A percentile compares a stretch with the other conserved stretches of the same genome.
phyloP scores from a whole-genome alignment of 805 yeast species.

The Nakazawaea sp. region DNA sequence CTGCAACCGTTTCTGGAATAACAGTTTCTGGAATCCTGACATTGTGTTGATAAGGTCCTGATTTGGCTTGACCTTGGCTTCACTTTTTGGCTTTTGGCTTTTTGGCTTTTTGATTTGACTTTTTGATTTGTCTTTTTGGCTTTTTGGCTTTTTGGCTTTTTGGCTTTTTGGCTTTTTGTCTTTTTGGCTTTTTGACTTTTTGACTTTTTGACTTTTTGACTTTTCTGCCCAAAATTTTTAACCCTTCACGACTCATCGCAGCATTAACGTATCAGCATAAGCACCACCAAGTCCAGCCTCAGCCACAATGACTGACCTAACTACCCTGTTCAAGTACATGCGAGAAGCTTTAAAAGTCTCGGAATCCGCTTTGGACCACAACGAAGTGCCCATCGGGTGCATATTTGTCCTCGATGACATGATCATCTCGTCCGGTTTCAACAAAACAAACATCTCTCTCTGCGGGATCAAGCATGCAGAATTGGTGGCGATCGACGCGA shows the following conservation, averaged over 20 bases:
- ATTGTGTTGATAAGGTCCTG: conserved; percentile 2
- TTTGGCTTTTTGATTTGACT: too few relatives aligned
- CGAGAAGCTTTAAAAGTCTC: conserved; percentile 49
- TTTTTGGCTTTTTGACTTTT: too few relatives aligned
- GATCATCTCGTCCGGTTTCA: conserved; percentile 71
- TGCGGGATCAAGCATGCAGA: conserved; percentile 94
- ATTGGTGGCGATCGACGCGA: conserved; percentile 65
- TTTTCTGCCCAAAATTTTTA: too few relatives aligned
- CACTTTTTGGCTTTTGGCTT: not conserved
- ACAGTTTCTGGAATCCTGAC: conserved; percentile 19
- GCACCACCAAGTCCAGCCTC: too few relatives aligned
- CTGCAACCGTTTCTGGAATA: conserved; percentile 19
- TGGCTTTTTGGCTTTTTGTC: too few relatives aligned
- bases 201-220: too few relatives aligned
- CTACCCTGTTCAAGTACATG: conserved; percentile 36
- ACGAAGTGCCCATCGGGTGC: conserved; percentile 85
- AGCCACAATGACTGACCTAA: conserved; percentile 7
- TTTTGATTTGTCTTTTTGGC: too few relatives aligned
- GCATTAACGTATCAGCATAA: too few relatives aligned
- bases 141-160: too few relatives aligned
- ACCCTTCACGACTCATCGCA: too few relatives aligned
- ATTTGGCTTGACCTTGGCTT: not conserved
- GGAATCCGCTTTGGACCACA: conserved; percentile 50
- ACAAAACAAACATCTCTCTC: conserved; percentile 76
- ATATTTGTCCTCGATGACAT: conserved; percentile 49